A percentile compares a stretch with the other conserved stretches of the same genome.
Conservation (phyloP, 768 basidiomycete species). For the Mycena sanguinolenta region DNA sequence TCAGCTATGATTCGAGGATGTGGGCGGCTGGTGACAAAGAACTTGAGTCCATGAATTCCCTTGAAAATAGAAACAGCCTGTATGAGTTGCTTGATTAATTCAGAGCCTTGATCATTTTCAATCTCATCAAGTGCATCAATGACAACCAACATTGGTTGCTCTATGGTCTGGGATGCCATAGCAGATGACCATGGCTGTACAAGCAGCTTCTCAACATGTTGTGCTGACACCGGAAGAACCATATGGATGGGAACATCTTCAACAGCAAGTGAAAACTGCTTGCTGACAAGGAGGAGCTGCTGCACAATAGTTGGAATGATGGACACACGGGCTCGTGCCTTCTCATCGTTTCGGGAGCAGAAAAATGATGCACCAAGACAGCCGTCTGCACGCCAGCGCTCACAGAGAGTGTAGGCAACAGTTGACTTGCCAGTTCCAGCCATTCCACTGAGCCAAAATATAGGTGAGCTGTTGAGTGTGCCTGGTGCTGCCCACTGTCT, state of each 20-base stretch:
- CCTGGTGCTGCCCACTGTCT: neutral
- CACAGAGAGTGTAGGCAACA: neutral
- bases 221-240: neutral
- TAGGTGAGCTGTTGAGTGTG: neutral
- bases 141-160: neutral
- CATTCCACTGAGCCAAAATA: neutral
- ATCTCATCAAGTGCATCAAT: slow-evolving; percentile 1
- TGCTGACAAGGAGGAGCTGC: slow-evolving; percentile 4
- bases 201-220: neutral
- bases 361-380: slow-evolving; percentile 10
- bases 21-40: too few species aligned
- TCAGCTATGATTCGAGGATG: too few species aligned
- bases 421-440: neutral
- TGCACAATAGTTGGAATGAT: slow-evolving; percentile 14
- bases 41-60: neutral
- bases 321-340: neutral
- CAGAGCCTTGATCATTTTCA: neutral
- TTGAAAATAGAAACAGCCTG: neutral
- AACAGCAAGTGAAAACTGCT: neutral
- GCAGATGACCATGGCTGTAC: neutral
- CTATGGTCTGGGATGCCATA: neutral
- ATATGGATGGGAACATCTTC: neutral
- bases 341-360: slow-evolving; percentile 10
- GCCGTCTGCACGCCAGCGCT: neutral
- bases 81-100: neutral